Evolutionary conservation across 768 basidiomycete genomes (phyloP), one percentile per base, ranked within the genome.

Genomic region (Sarcomyxa edulis): DNA sequence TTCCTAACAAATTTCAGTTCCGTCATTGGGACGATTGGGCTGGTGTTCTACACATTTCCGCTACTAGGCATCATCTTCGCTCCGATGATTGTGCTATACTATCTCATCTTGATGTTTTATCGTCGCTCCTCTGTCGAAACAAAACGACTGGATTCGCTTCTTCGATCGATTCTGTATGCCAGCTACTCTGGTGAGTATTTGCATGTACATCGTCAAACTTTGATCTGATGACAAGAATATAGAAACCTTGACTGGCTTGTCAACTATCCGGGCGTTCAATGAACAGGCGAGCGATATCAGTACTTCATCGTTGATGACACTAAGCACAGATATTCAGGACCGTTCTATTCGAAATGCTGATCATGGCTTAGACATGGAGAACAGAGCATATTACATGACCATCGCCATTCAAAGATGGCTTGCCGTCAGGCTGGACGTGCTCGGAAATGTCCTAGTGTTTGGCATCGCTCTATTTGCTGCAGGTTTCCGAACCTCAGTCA

Each of bases 381-480:
- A 81, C 47, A 59, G 73, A 37, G 79, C 81, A 1, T 80, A 78
- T 49, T 72, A 73, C 43, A 76, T 81, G 68, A 76, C 74, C 0
- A 66, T 83, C 25, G 61, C 72, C 5, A 76, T 82, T 42, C 81
- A 84, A 53, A 62, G 76, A 32, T 84, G 80, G 79, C 62, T 84
- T 1, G 68, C 68, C 2, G 53, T 82, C 6, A 65, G 84, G 8
- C 66, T 87, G 2, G 82, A 86, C 43, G 56, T 83, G 16, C 72
- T 84, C 19, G 78, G 74, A 1, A 81, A 82, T 48, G 43, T 77
- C 15, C 57, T 87, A 12, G 66, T 86, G 16, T 64, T 87, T 14
- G 79, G 81, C 1, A 83, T 89, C 29, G 76, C 65, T 2, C 55
- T 88, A 9, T 84, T 87, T 52, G 81, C 80, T 3, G 74, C 75